Base-by-base conservation (phyloP, 257 asterid genomes). In the Primulina huaijiensis region DNA sequence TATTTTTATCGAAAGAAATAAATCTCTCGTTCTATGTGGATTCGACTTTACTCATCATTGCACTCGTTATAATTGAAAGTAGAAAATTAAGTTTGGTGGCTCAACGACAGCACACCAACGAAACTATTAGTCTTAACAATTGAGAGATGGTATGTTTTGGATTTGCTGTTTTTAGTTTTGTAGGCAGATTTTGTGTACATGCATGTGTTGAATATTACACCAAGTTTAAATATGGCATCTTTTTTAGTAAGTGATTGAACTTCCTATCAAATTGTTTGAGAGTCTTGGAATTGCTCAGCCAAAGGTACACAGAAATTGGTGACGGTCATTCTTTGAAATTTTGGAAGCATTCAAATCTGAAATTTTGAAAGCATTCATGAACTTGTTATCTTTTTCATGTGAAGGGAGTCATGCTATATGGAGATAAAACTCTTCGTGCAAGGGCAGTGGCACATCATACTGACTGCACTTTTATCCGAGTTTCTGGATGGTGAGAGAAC, bases 401-500 rank as follows among this genome's bases (percentile, higher is more conserved):
- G 53, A 73, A 86, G 84, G 89, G 92, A 59, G 89, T 86, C 30
- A 64, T 86, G 84, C 84, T 82, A 4, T 86, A 86, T 29, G 89
- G 92, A 8, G 89, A 89, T 31, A 86, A 86, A 76, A 86, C 92
- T 21, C 68, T 86, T 59, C 89, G 84, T 25, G 92, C 89, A 7
- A 78, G 92, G 85, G 92, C 92, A 33, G 92, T 83, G 69, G 89
- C 87, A 72, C 87, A 83, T 74, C 86, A 83, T 43, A 85, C 90
- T 9, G 90, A 83, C 74, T 84, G 86, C 72, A 83, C 86, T 31
- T 85, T 85, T 69, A 83, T 85, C 77, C 79, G 88, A 69, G 88
- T 85, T 73, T 83, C 84, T 65, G 90, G 69, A 92, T 92, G 97
- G 93, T 92, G 78, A 85, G 98, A 80, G 98, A 92, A 56, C 96